Evolutionary conservation across 2,329 filamentous ascomycete genomes (phyloP).

Genomic region (Didymella arachidicola): DNA sequence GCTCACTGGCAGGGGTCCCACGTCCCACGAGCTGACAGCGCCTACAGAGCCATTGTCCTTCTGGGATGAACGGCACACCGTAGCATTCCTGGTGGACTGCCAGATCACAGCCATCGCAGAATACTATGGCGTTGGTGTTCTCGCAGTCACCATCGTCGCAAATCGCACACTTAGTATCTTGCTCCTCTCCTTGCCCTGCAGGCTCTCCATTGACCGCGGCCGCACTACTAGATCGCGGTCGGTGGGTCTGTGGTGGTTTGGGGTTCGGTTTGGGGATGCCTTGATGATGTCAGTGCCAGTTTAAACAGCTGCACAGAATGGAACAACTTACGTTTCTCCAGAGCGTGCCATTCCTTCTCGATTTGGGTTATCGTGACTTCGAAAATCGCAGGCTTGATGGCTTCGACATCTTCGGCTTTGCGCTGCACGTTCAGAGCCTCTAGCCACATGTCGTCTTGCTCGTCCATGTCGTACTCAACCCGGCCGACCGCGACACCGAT

Average conservation of each 20-base stretch:
- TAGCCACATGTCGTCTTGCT: slow-evolving; percentile 97
- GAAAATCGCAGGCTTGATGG: slow-evolving; percentile 91
- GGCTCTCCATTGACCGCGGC: slow-evolving; percentile 95
- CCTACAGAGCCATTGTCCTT: slow-evolving; percentile 96
- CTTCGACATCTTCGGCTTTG: slow-evolving; percentile 75
- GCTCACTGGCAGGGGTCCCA: slow-evolving; percentile 75
- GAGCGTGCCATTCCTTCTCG: slow-evolving; percentile 96
- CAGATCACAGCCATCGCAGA: slow-evolving; percentile 96
- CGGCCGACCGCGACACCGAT: slow-evolving; percentile 68
- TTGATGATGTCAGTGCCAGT: slow-evolving; percentile 24
- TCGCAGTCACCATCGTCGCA: slow-evolving; percentile 99
- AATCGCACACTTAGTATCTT: slow-evolving; percentile 96
- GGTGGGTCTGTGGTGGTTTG: slow-evolving; percentile 92
- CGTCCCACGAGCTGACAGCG: slow-evolving; percentile 96
- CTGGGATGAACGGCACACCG: slow-evolving; percentile 96
- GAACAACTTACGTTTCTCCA: slow-evolving; percentile 75
- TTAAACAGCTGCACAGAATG: slow-evolving; percentile 8
- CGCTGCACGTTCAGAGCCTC: slow-evolving; percentile 82
- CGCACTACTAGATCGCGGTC: slow-evolving; percentile 90
- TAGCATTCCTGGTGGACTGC: slow-evolving; percentile 99
- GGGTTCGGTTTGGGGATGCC: slow-evolving; percentile 93
- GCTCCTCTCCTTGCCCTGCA: slow-evolving; percentile 81
- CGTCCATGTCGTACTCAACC: slow-evolving; percentile 99
- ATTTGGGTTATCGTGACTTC: slow-evolving; percentile 99
- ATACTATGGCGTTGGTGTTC: slow-evolving; percentile 98